Evolutionary conservation across 768 basidiomycete genomes (phyloP).

Genomic region (Russula abietina): DNA sequence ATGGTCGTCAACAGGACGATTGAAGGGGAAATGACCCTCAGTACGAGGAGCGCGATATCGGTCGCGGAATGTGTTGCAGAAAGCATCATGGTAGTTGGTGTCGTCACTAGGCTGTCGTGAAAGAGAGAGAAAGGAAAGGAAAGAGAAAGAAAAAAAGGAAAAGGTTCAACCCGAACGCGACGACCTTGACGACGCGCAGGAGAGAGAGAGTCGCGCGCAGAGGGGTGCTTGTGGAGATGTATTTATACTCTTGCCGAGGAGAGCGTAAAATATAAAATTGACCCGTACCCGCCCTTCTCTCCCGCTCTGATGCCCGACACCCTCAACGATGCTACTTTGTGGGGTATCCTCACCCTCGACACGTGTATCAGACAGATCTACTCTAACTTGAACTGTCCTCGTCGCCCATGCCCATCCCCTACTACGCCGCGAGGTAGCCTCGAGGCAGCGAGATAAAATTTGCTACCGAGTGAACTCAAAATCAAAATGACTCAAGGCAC

Average conservation of each 20-base stretch:
- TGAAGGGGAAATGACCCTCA: constrained; percentile 64
- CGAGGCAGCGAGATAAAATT: constrained; percentile 9
- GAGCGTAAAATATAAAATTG: neutral
- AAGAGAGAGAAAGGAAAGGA: neutral
- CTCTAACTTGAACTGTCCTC: neutral
- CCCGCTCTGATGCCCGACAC: constrained; percentile 2
- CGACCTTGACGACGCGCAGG: constrained; percentile 4
- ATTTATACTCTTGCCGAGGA: constrained; percentile 2
- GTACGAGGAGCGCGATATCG: constrained; percentile 42
- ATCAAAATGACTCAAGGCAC: neutral
- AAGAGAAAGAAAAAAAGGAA: neutral
- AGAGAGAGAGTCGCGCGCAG: neutral
- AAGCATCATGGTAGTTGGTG: constrained; percentile 11
- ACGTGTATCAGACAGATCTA: constrained; percentile 11
- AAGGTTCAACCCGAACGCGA: neutral
- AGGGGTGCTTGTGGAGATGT: neutral
- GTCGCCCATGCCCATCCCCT: neutral
- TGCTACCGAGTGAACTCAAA: constrained; percentile 1
- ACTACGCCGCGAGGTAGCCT: constrained; percentile 11
- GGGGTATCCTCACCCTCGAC: constrained; percentile 6
- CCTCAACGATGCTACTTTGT: neutral
- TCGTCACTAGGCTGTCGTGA: constrained; percentile 17
- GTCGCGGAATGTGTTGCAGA: constrained; percentile 20
- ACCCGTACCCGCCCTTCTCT: neutral
- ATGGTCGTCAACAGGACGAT: constrained; percentile 56